A percentile compares a stretch with the other conserved stretches of the same genome.
Conservation (phyloP, 2,329 filamentous ascomycete species). For the Epichloe hybrida region DNA sequence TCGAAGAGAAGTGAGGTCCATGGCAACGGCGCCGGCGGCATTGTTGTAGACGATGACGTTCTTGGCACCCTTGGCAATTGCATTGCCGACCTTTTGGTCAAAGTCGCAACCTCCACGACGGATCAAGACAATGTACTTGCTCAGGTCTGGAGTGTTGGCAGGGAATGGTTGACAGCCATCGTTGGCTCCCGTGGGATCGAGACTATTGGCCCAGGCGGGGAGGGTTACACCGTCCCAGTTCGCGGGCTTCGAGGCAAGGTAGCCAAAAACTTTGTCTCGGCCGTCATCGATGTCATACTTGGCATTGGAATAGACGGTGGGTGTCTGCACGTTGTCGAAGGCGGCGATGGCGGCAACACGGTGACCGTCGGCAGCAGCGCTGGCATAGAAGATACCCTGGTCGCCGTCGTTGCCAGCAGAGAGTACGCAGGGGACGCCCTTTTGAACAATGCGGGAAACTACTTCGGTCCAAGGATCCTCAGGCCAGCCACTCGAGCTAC, state of each 20-base stretch:
- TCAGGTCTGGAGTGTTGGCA: conserved; percentile 41
- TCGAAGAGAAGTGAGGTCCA: conserved; percentile 18
- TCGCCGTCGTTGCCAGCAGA: conserved; percentile 39
- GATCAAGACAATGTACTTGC: conserved; percentile 43
- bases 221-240: conserved; percentile 32
- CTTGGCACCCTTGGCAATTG: conserved; percentile 40
- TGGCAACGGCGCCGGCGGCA: conserved; percentile 15
- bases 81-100: conserved; percentile 37
- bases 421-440: conserved; percentile 38
- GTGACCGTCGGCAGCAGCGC: conserved; percentile 33
- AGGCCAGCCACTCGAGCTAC: conserved; percentile 36
- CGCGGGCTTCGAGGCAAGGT: conserved; percentile 25
- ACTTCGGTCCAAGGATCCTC: conserved; percentile 36
- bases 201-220: conserved; percentile 35
- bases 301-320: conserved; percentile 28
- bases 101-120: conserved; percentile 46
- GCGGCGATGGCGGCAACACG: conserved; percentile 35
- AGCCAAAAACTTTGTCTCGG: conserved; percentile 25
- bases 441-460: conserved; percentile 37
- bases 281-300: conserved; percentile 27
- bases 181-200: conserved; percentile 32
- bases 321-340: conserved; percentile 32
- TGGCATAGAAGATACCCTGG: conserved; percentile 34
- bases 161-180: conserved; percentile 41
- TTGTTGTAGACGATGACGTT: conserved; percentile 53